phyloP scores from a whole-genome alignment of 495 filamentous ascomycete genomes.

The Penicilliopsis zonata region DNA sequence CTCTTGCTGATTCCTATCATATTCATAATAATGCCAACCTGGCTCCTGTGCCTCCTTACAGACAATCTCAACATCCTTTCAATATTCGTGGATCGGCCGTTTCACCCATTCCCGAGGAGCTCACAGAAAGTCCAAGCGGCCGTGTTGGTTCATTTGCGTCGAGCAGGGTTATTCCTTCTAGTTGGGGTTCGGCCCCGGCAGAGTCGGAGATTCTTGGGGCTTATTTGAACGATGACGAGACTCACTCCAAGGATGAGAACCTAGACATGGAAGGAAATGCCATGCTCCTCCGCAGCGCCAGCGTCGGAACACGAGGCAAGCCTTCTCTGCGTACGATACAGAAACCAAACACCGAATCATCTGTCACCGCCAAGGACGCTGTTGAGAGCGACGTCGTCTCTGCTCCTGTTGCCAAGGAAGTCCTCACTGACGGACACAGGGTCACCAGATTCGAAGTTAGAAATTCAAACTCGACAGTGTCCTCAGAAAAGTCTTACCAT shows the following conservation, averaged over 20 bases:
- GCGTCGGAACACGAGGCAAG: conserved; percentile 61
- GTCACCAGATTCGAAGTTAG: conserved; percentile 13
- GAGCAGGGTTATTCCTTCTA: conserved; percentile 65
- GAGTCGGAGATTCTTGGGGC: conserved; percentile 33
- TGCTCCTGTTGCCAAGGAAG: conserved; percentile 1
- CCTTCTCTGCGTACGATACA: conserved; percentile 57
- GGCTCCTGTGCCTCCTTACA: conserved; percentile 12
- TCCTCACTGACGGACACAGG: background rate
- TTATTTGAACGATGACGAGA: conserved; percentile 27
- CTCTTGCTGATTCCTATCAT: conserved; percentile 8
- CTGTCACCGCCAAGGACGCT: conserved; percentile 11
- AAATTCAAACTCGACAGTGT: conserved; percentile 13
- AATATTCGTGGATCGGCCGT: conserved; percentile 55
- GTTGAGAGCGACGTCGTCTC: conserved; percentile 6
- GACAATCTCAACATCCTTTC: conserved; percentile 8
- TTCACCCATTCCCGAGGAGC: conserved; percentile 82
- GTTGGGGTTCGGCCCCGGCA: conserved; percentile 46
- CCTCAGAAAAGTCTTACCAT: conserved; percentile 17
- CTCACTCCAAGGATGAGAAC: conserved; percentile 28
- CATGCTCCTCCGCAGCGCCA: conserved; percentile 63
- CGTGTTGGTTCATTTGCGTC: conserved; percentile 64
- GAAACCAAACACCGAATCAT: conserved; percentile 19
- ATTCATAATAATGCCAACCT: conserved; percentile 13
- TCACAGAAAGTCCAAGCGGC: conserved; percentile 33
- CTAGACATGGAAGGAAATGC: conserved; percentile 46